Percentiles rank a stretch among this genome's conserved stretches.
Evolutionary conservation across 75 land plant species (phyloP).

Genomic region (Pinus albicaulis): DNA sequence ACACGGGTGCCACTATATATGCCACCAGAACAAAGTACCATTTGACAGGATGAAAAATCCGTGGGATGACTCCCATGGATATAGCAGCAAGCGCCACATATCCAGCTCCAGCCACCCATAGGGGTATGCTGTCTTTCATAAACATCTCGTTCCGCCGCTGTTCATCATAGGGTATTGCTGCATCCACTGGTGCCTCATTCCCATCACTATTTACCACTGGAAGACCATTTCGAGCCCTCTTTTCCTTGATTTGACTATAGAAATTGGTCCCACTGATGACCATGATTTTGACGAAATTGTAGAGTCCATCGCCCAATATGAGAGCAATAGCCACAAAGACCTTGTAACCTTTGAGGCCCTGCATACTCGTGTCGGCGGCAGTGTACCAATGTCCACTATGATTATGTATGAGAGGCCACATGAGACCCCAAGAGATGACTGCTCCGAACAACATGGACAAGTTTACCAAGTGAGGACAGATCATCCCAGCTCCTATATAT

Average conservation of each 20-base stretch:
- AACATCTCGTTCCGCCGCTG: conserved; percentile 27
- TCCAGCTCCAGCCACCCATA: conserved; percentile 24
- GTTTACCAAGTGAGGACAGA: conserved; percentile 74
- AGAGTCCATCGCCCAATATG: conserved; percentile 21
- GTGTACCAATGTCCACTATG: conserved; percentile 64
- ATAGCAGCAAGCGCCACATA: conserved; percentile 35
- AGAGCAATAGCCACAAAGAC: conserved; percentile 38
- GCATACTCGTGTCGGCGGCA: conserved; percentile 21
- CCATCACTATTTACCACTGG: background rate
- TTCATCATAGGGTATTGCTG: background rate
- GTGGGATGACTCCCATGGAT: conserved; percentile 27
- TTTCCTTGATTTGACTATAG: conserved; percentile 2
- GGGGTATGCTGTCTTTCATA: conserved; percentile 39
- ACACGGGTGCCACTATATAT: conserved; percentile 51
- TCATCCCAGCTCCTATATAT: conserved; percentile 89
- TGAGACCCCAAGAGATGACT: conserved; percentile 71
- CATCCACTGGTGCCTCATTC: background rate
- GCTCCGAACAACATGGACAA: conserved; percentile 56
- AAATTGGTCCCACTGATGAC: conserved; percentile 9
- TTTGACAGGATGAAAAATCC: conserved; percentile 34
- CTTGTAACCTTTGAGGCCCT: conserved; percentile 86
- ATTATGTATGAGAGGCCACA: conserved; percentile 73
- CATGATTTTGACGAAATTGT: conserved; percentile 16
- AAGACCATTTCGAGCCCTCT: background rate
- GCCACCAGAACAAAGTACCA: conserved; percentile 35